Conservation (phyloP, 208 protist species). For the Acanthamoeba castellanii region DNA sequence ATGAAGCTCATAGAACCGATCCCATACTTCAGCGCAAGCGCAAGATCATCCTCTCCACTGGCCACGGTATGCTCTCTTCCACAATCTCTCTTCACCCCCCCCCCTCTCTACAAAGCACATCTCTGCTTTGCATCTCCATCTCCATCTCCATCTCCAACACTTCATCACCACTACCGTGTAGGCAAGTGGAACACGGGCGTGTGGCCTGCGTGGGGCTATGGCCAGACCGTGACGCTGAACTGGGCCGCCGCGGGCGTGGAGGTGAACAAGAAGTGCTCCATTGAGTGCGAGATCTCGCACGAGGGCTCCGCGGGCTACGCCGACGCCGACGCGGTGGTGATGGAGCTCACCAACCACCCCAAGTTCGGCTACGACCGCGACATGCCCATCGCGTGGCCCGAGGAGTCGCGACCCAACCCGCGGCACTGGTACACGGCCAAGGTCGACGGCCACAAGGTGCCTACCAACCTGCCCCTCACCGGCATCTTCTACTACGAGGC, state of each 20-base stretch:
- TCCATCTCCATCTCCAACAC: neutral
- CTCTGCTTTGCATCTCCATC: neutral
- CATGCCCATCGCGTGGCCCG: constrained; percentile 58
- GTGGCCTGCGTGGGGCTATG: constrained; percentile 66
- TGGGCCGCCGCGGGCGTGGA: constrained; percentile 63
- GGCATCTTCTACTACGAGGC: constrained; percentile 65
- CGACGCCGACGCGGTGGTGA: constrained; percentile 50
- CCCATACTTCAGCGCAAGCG: neutral
- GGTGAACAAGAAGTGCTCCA: constrained; percentile 13
- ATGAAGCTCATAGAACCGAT: neutral
- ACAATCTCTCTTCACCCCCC: neutral
- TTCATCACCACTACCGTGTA: neutral
- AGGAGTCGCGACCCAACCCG: neutral
- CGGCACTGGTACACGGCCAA: neutral
- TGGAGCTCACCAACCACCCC: constrained; percentile 71
- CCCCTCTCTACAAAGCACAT: neutral
- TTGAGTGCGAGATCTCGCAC: constrained; percentile 63
- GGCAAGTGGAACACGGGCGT: constrained; percentile 71
- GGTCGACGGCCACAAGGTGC: neutral
- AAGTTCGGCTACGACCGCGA: constrained; percentile 42
- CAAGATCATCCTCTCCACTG: constrained; percentile 64
- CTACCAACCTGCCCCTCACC: constrained; percentile 15
- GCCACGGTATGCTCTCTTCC: neutral
- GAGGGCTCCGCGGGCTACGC: neutral
- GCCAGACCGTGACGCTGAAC: constrained; percentile 49